These are phyloP conservation scores for Coniella vitis DNA, from an alignment of 2,329 filamentous ascomycete genomes.

Conservation along the genomic window DNA sequence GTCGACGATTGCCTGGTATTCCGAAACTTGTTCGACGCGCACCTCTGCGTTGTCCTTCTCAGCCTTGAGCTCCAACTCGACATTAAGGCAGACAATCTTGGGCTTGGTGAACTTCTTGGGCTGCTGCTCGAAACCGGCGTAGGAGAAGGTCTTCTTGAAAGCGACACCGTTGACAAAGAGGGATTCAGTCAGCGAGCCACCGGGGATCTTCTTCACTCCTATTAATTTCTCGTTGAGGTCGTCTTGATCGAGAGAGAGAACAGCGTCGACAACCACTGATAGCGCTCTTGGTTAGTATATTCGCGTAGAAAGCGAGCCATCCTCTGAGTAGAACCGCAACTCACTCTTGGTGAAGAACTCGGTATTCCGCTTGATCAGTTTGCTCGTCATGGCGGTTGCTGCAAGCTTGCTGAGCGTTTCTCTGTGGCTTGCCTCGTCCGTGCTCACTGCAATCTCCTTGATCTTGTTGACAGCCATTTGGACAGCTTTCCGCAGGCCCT, in stretches of 20 bases:
- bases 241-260: constrained; percentile 90
- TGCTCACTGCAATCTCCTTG: constrained; percentile 90
- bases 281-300: constrained; percentile 18
- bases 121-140: constrained; percentile 98
- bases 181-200: constrained; percentile 91
- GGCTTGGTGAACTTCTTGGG: constrained; percentile 91
- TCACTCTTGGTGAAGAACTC: constrained; percentile 95
- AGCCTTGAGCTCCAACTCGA: constrained; percentile 95
- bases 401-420: constrained; percentile 88
- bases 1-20: constrained; percentile 98
- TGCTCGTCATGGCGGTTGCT: constrained; percentile 97
- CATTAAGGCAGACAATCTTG: constrained; percentile 95
- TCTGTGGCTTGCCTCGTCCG: constrained; percentile 72
- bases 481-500: constrained; percentile 82
- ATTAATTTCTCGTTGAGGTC: constrained; percentile 98
- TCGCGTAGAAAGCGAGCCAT: not conserved
- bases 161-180: constrained; percentile 96
- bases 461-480: constrained; percentile 96
- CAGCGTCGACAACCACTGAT: constrained; percentile 93
- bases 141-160: constrained; percentile 99
- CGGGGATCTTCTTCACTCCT: constrained; percentile 95
- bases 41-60: constrained; percentile 99
- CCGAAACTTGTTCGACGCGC: constrained; percentile 93
- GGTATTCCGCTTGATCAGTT: constrained; percentile 96
- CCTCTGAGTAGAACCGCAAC: constrained; percentile 23